Evolutionary conservation across 2,329 filamentous ascomycete species (phyloP).

Genomic region (Colletotrichum orbiculare): DNA sequence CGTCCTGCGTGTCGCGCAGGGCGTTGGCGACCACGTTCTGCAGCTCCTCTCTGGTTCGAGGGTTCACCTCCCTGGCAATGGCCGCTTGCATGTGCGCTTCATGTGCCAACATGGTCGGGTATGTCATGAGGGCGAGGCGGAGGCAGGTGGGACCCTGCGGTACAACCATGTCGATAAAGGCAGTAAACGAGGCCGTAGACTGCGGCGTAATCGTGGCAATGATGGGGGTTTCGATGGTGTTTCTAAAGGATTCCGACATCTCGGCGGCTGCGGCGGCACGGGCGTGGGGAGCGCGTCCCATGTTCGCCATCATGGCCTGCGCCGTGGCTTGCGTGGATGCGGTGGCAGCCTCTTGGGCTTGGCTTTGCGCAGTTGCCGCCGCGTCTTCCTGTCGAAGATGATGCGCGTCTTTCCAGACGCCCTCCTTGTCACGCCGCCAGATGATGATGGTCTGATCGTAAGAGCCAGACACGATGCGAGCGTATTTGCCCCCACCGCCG

Average conservation of each 20-base stretch:
- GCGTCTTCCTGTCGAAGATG: conserved; percentile 81
- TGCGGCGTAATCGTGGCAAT: conserved; percentile 45
- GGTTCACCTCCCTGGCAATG: conserved; percentile 63
- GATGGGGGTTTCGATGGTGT: conserved; percentile 42
- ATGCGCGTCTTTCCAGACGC: conserved; percentile 84
- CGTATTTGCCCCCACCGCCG: conserved; percentile 88
- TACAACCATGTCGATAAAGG: conserved; percentile 65
- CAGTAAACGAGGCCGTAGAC: conserved; percentile 56
- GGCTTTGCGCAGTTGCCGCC: conserved; percentile 57
- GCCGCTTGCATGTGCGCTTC: conserved; percentile 60
- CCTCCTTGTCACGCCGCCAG: conserved; percentile 88
- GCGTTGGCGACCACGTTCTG: conserved; percentile 61
- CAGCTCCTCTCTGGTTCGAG: conserved; percentile 59
- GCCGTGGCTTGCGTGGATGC: conserved; percentile 10
- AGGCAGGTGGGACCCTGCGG: conserved; percentile 61
- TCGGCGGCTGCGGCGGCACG: conserved; percentile 29
- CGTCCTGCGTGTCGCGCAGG: conserved; percentile 57
- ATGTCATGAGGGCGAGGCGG: conserved; percentile 56
- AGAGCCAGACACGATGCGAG: conserved; percentile 94
- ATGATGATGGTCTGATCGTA: conserved; percentile 97
- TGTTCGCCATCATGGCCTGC: not conserved
- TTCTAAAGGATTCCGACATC: conserved; percentile 42
- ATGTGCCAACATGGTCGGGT: conserved; percentile 61
- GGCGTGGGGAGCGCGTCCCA: not conserved
- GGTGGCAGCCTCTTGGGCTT: conserved; percentile 33